Base-by-base conservation (phyloP, 164 flowering plant species). In the Pachysandra terminalis region DNA sequence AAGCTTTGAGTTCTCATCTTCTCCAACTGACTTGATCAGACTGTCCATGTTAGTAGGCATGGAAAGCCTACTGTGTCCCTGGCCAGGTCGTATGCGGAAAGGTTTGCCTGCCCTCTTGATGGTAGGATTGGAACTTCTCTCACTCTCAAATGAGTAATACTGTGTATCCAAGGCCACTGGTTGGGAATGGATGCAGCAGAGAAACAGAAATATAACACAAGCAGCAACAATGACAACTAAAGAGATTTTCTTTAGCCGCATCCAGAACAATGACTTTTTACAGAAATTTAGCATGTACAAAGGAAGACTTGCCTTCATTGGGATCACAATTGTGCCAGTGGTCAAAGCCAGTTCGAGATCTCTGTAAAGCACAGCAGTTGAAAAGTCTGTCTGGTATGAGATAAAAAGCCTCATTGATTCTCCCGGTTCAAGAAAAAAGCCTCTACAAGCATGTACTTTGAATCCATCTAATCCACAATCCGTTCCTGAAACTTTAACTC, bases 381-480 rank as follows among this genome's bases (percentile, higher is more conserved):
- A 83, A 71, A 85, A 85, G 74, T 85, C 89, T 25, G 86, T 66
- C 68, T 80, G 84, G 78, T 82, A 87, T 24, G 90, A 86, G 64
- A 93, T 74, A 51, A 76, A 75, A 67, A 90, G 84, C 78, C 68
- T 80, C 41, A 32, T 76, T 61, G 87, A 83, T 67, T 89, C 90
- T 56, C 95, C 92, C 57, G 98, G 96, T 66, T 80, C 79, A 56
- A 93, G 86, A 73, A 81, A 54, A 82, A 90, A 89, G 13, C 87
- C 81, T 68, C 68, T 70, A 71, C 95, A 93, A 53, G 73, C 73
- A 58, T 81, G 83, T 26, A 89, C 79, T 53, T 67, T 54, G 75
- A 89, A 93, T 60, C 98, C 95, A 85, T 83, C 91, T 68, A 76
- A 69, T 28, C 83, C 82, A 76, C 98, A 90, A 35, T 73, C 78